phyloP scores from a whole-genome alignment of 108 stramenopile species.

The Fragilariopsis cylindrus region DNA sequence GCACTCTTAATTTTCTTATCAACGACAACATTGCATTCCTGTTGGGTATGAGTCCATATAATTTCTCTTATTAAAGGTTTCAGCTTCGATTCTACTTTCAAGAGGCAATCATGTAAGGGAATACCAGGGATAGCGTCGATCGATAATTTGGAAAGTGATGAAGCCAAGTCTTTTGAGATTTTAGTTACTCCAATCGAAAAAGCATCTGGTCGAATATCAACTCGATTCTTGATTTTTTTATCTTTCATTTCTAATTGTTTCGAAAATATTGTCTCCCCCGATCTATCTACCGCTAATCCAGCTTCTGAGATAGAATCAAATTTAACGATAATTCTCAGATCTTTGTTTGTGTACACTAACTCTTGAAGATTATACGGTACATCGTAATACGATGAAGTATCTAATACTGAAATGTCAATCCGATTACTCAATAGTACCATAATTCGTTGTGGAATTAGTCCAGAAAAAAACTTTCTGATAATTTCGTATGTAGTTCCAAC shows the following conservation, averaged over 20 bases:
- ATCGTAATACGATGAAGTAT: conserved; percentile 37
- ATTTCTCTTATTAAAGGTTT: conserved; percentile 38
- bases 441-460: conserved; percentile 54
- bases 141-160: background rate
- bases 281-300: conserved; percentile 60
- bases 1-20: conserved; percentile 3
- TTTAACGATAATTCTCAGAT: conserved; percentile 59
- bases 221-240: background rate
- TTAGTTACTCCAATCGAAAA: conserved; percentile 27
- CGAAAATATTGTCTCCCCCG: conserved; percentile 57
- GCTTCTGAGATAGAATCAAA: conserved; percentile 59
- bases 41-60: conserved; percentile 15
- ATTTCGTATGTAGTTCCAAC: conserved; percentile 47
- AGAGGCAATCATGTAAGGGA: conserved; percentile 33
- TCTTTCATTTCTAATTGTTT: background rate
- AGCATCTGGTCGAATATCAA: background rate
- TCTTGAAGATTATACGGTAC: conserved; percentile 3
- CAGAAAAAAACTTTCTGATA: conserved; percentile 71
- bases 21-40: background rate
- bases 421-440: conserved; percentile 52
- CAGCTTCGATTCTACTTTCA: conserved; percentile 32
- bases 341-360: conserved; percentile 10
- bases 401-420: conserved; percentile 39
- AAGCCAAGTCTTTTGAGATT: conserved; percentile 10
- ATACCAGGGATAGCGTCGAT: conserved; percentile 37